Percentiles rank a stretch among this genome's conserved stretches.
These are phyloP conservation scores for Aspergillus proliferans DNA, from an alignment of 2,329 filamentous ascomycete genomes.

Conservation along the genomic window DNA sequence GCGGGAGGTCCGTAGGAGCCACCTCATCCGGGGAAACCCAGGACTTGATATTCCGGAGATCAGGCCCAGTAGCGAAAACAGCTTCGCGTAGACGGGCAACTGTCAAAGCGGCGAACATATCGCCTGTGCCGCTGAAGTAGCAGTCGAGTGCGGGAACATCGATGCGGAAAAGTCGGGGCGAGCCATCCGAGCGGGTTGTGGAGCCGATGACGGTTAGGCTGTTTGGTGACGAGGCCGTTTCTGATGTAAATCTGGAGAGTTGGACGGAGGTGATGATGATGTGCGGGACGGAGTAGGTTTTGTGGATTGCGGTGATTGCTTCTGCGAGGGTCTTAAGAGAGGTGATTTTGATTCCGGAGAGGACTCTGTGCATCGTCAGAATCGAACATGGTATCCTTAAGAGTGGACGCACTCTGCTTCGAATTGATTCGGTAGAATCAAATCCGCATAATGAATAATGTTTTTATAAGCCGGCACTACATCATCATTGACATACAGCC, in stretches of 20 bases:
- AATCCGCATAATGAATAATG: conserved; percentile 71
- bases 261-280: conserved; percentile 88
- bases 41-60: conserved; percentile 50
- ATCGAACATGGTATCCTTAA: background rate
- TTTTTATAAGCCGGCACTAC: conserved; percentile 86
- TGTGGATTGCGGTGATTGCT: conserved; percentile 73
- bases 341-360: conserved; percentile 77
- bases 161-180: conserved; percentile 79
- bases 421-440: conserved; percentile 95
- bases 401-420: conserved; percentile 71
- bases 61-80: conserved; percentile 45
- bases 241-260: conserved; percentile 48
- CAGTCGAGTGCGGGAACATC: conserved; percentile 81
- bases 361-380: conserved; percentile 50
- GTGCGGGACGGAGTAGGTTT: conserved; percentile 71
- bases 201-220: conserved; percentile 70
- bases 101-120: conserved; percentile 95
- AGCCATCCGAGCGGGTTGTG: conserved; percentile 56
- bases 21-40: conserved; percentile 78
- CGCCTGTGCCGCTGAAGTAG: conserved; percentile 93
- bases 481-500: conserved; percentile 83
- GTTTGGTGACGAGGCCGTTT: conserved; percentile 33
- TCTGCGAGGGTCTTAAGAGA: conserved; percentile 65
- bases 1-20: conserved; percentile 62
- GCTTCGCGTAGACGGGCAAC: conserved; percentile 83